Conservation (phyloP, 1,284 basidiomycete genomes). For the Cutaneotrichosporon arboriforme region DNA sequence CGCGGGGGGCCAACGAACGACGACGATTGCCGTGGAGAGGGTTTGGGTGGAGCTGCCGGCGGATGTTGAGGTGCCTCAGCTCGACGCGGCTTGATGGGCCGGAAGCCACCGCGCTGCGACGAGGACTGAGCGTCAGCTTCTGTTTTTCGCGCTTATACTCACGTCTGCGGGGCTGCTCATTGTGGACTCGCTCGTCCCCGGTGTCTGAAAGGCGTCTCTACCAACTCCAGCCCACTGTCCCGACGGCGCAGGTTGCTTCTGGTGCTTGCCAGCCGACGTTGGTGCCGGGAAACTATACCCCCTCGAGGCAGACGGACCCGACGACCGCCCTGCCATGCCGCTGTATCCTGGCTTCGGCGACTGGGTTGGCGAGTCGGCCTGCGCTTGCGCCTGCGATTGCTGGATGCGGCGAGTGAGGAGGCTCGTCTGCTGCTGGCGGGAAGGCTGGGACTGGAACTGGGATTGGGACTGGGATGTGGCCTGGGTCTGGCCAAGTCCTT, state of each 20-base stretch:
- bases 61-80: slow-evolving; percentile 21
- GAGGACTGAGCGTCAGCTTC: slow-evolving; percentile 10
- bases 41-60: slow-evolving; percentile 14
- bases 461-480: slow-evolving; percentile 1
- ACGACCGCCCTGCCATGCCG: not conserved
- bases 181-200: not conserved
- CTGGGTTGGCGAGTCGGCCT: slow-evolving; percentile 5
- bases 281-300: not conserved
- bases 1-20: slow-evolving; percentile 2
- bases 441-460: slow-evolving; percentile 3
- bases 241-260: not conserved
- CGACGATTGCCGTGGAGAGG: slow-evolving; percentile 6
- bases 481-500: slow-evolving; percentile 4
- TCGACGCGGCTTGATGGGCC: slow-evolving; percentile 24
- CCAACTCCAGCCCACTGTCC: not conserved
- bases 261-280: too few species aligned
- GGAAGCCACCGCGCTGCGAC: slow-evolving; percentile 11
- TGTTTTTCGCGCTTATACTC: not conserved
- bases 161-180: slow-evolving; percentile 32
- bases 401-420: slow-evolving; percentile 34
- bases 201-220: not conserved
- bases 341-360: not conserved
- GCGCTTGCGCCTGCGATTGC: slow-evolving; percentile 16
- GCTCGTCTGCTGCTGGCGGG: slow-evolving; percentile 17
- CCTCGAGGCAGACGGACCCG: not conserved